Evolutionary conservation across 352 stramenopile genomes (phyloP), one percentile per base, ranked within the genome.

Genomic region (Phytophthora macrochlamydospora): DNA sequence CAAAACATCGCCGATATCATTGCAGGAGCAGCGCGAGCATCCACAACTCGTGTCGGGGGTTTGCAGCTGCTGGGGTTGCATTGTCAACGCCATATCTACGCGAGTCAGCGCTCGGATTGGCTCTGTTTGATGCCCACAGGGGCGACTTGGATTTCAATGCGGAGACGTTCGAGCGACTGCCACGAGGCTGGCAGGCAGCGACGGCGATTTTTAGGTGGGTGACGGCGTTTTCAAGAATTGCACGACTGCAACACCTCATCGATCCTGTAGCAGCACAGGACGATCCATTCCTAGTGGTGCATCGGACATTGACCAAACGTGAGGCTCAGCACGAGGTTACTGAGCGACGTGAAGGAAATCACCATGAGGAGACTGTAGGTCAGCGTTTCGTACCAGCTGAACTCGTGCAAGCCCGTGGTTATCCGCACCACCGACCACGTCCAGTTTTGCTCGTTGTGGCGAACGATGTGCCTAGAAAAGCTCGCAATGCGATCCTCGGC

Each of bases 361-460:
- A 62, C 1, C 75, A 69, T 31, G 84, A 85, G 11, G 59, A 89
- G 42, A 59, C 68, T 4, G 11, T 57, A 14, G 81, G 84, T 63
- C 66, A 82, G 14, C 73, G 79, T 1, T 95, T 94, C 58, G 84
- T 95, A 4, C 78, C 85, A 0, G 40, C 52, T 0, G 60, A 85
- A 13, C 57, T 94, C 13, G 53, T 84, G 28, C 78, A 76, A 18
- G 67, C 65, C 7, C 62, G 49, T 28, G 40, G 50, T 0, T 79
- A 79, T 48, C 62, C 70, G 3, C 65, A 74, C 24, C 65, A 75
- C 14, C 79, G 86, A 12, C 62, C 75, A 49, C 78, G 89, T 28
- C 76, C 83, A 7, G 71, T 95, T 50, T 9, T 95, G 14, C 43
- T 97, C 13, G 80, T 95, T 6, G 56, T 95, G 3, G 76, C 79